phyloP scores from a whole-genome alignment of 2,329 filamentous ascomycete genomes.

The Fusarium continuum region DNA sequence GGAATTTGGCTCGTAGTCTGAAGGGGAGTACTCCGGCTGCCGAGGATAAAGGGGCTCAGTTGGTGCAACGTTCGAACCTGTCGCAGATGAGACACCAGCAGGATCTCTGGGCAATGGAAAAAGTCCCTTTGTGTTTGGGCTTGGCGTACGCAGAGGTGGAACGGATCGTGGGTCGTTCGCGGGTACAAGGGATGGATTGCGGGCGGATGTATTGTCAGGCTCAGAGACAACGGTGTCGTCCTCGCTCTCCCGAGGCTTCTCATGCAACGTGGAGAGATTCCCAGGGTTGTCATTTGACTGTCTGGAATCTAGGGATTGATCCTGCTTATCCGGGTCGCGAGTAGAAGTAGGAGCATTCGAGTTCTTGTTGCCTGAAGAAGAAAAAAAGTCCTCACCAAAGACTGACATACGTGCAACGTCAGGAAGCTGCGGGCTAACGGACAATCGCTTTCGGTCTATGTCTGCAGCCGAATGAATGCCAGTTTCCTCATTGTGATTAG shows the following conservation, averaged over 20 bases:
- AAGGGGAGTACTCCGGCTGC: conserved; percentile 47
- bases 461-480: conserved; percentile 22
- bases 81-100: conserved; percentile 3
- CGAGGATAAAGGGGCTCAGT: conserved; percentile 58
- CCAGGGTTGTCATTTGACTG: conserved; percentile 1
- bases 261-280: conserved; percentile 7
- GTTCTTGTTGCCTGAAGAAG: conserved; percentile 45
- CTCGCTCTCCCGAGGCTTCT: conserved; percentile 4
- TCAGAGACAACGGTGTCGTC: background rate
- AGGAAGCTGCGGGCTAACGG: conserved; percentile 66
- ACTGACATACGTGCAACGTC: conserved; percentile 66
- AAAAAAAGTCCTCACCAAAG: conserved; percentile 68
- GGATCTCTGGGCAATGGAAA: conserved; percentile 11
- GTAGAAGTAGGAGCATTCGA: conserved; percentile 3
- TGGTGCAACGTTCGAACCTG: conserved; percentile 47
- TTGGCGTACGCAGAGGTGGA: conserved; percentile 49
- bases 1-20: conserved; percentile 49
- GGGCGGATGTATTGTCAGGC: background rate
- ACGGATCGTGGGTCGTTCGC: conserved; percentile 40
- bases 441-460: conserved; percentile 48
- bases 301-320: background rate
- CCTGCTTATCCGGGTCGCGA: conserved; percentile 26
- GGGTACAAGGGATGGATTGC: conserved; percentile 23
- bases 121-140: conserved; percentile 38
- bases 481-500: conserved; percentile 7